A percentile compares a stretch with the other conserved stretches of the same genome.
Conservation (phyloP, 352 stramenopile genomes). For the Phytopythium helicoides region DNA sequence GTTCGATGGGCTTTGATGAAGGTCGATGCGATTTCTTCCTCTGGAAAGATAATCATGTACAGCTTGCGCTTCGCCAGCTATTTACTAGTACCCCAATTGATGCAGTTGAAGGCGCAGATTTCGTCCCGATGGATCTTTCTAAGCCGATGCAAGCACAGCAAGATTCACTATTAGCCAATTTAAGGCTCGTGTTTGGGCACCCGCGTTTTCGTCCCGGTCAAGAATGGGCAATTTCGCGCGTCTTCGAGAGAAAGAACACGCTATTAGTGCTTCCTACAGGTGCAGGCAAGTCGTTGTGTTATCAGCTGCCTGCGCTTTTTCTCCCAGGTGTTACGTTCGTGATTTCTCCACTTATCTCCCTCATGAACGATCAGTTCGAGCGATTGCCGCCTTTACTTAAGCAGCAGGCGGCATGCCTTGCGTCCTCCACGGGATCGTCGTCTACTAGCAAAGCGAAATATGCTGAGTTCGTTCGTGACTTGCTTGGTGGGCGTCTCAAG, state of each 20-base stretch:
- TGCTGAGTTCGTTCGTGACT: constrained; percentile 59
- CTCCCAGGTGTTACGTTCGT: constrained; percentile 89
- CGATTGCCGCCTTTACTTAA: constrained; percentile 73
- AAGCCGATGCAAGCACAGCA: constrained; percentile 36
- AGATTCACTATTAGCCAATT: constrained; percentile 60
- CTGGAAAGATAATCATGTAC: constrained; percentile 77
- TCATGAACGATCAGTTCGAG: constrained; percentile 93
- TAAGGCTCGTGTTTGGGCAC: constrained; percentile 86
- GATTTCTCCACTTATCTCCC: constrained; percentile 90
- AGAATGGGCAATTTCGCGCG: constrained; percentile 79
- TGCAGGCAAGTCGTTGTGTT: constrained; percentile 98
- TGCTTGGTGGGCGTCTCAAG: constrained; percentile 60
- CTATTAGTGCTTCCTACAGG: constrained; percentile 97
- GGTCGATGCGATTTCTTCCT: constrained; percentile 83
- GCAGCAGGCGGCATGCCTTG: constrained; percentile 51
- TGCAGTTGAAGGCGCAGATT: constrained; percentile 19
- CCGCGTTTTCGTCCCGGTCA: constrained; percentile 75
- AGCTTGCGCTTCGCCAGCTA: constrained; percentile 57
- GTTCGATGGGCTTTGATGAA: constrained; percentile 67
- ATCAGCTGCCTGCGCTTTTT: constrained; percentile 92
- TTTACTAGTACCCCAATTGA: constrained; percentile 12
- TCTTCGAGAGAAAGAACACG: constrained; percentile 59
- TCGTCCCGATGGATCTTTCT: constrained; percentile 51
- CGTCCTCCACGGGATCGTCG: constrained; percentile 24
- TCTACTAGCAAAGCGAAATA: constrained; percentile 56